phyloP scores from a whole-genome alignment of 768 basidiomycete genomes.

The Psilocybe subaeruginosa region DNA sequence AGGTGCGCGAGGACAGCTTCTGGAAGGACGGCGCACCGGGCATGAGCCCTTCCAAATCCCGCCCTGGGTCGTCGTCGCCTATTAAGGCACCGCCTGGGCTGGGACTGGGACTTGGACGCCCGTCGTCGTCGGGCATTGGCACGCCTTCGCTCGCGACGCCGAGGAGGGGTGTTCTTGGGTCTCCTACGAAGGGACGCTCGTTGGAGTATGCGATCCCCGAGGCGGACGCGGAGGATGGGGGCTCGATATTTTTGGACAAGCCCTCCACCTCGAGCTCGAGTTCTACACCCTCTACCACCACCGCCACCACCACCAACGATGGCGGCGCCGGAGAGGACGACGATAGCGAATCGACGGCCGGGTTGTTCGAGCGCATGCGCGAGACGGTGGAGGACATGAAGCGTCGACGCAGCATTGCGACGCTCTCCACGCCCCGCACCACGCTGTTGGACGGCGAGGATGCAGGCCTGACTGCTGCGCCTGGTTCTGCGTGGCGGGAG shows the following conservation, averaged over 20 bases:
- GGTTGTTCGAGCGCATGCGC: conserved; percentile 50
- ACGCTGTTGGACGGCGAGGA: neutral
- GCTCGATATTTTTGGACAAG: conserved; percentile 7
- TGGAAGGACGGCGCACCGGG: conserved; percentile 60
- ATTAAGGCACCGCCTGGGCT: conserved; percentile 15
- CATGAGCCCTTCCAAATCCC: conserved; percentile 35
- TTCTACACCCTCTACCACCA: neutral
- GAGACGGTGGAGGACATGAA: conserved; percentile 52
- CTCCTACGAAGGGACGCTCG: conserved; percentile 23
- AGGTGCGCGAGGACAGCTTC: conserved; percentile 43
- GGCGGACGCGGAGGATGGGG: conserved; percentile 15
- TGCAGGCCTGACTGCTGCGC: neutral
- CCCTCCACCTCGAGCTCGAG: neutral
- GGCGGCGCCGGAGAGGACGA: conserved; percentile 3
- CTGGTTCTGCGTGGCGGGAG: neutral
- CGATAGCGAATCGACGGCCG: conserved; percentile 39
- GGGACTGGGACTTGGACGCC: conserved; percentile 7
- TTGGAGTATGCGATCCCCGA: conserved; percentile 20
- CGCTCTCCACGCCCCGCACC: conserved; percentile 16
- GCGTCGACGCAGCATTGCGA: conserved; percentile 39
- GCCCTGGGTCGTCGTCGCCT: conserved; percentile 15
- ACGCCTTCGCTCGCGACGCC: neutral
- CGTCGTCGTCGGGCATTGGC: conserved; percentile 1
- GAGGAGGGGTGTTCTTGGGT: conserved; percentile 5
- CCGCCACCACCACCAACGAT: neutral